Evolutionary conservation across 2,329 filamentous ascomycete species (phyloP), one percentile per base, ranked within the genome.

Genomic region (Botryosphaeria dothidea): DNA sequence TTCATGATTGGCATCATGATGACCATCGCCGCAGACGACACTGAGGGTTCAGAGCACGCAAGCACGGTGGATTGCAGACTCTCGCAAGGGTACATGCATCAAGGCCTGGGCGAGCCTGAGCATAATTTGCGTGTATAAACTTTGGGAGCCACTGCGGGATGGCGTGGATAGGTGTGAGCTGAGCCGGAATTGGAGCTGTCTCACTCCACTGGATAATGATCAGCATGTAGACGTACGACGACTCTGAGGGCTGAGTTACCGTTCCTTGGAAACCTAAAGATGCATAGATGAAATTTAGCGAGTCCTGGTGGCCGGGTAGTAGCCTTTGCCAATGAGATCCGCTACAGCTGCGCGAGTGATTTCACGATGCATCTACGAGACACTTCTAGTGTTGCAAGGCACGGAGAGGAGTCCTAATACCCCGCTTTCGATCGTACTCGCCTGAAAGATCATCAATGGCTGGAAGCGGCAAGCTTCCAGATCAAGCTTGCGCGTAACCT

Each of bases 401-500:
- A 8, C 25, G 9, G 34, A 19, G 25, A 19, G 38, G n/a, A 58
- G 23, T 45, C 36, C 19, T 41, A 29, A 19, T 45, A 45, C 54
- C 38, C 54, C 25, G 36, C 54, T 58, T 21, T 29, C 23, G 34
- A 15, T 36, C 23, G 23, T 15, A 31, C 11, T 58, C 17, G 54
- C 36, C 38, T 58, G 54, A n/a, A 8, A 19, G 54, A 29, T 19
- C 23, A 43, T 19, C 38, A 31, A 31, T 43, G 43, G 4, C 54
- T 23, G 17, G 17, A 58, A 45, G 3, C 6, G 23, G 54, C 8
- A 58, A 31, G 36, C 3, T 29, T 45, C 54, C 29, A 43, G 38
- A 58, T 58, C 54, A 43, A 19, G 54, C 54, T 58, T 58, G 54
- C 54, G 54, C 38, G 54, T 58, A 58, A 56, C 31, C 31, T 23